Conservation (phyloP, 192 early-diverging fungal genomes). For the Paraglomus brasilianum region DNA sequence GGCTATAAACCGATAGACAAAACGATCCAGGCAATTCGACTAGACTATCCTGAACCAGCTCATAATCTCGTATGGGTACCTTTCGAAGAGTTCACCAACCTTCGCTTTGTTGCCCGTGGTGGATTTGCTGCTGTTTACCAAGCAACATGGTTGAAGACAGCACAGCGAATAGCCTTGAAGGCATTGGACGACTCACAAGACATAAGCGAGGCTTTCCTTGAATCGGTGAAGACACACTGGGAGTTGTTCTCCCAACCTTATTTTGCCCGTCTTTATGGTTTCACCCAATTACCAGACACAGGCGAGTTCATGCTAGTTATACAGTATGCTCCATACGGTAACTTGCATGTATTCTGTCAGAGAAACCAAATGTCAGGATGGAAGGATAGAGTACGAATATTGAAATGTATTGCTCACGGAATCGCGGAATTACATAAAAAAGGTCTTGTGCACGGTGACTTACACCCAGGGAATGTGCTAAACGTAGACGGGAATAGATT, state of each 20-base stretch:
- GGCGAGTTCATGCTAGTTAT: conserved; percentile 48
- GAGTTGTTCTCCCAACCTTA: conserved; percentile 11
- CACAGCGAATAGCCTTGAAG: conserved; percentile 30
- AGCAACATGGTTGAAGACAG: conserved; percentile 15
- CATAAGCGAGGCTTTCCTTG: conserved; percentile 33
- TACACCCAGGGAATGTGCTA: conserved; percentile 48
- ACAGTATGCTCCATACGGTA: conserved; percentile 40
- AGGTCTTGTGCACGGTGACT: conserved; percentile 45
- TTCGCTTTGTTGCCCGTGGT: conserved; percentile 33
- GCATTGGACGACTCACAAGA: conserved; percentile 37
- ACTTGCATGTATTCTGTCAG: conserved; percentile 38
- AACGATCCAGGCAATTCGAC: conserved; percentile 22
- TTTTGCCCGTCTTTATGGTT: conserved; percentile 34
- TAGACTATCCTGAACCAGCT: conserved; percentile 17
- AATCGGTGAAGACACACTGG: conserved; percentile 25
- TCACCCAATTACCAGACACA: conserved; percentile 41
- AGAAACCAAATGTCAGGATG: conserved; percentile 33
- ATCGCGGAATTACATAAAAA: conserved; percentile 44
- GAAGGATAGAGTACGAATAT: conserved; percentile 35
- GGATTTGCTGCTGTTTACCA: conserved; percentile 43
- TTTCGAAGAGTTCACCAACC: conserved; percentile 18
- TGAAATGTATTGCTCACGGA: conserved; percentile 36
- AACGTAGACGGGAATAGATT: conserved; percentile 40
- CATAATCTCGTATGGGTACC: conserved; percentile 29
- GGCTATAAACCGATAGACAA: conserved; percentile 24